Percentiles rank a stretch among this genome's conserved stretches.
Evolutionary conservation across 2,329 filamentous ascomycete species (phyloP).

Genomic region (Neoarthrinium moseri): DNA sequence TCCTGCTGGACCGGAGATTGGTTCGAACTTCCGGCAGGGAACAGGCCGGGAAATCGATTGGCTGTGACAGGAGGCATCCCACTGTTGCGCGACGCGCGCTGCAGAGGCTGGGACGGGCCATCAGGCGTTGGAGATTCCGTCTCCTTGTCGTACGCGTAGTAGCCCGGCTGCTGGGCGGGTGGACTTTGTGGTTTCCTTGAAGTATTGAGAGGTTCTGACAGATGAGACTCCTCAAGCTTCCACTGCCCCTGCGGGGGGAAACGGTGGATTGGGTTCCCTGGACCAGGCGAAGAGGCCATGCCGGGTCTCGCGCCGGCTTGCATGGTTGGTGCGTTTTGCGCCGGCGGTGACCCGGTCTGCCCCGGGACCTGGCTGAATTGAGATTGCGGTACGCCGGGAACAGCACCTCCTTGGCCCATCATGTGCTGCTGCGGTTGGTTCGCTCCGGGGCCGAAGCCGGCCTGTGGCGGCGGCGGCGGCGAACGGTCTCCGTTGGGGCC

Average conservation of each 20-base stretch:
- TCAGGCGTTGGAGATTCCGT: slow-evolving; percentile 31
- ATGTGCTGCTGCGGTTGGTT: slow-evolving; percentile 12
- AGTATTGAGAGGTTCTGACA: slow-evolving; percentile 47
- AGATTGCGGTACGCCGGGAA: slow-evolving; percentile 16
- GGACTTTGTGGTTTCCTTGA: slow-evolving; percentile 32
- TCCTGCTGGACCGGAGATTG: slow-evolving; percentile 18
- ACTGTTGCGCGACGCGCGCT: slow-evolving; percentile 21
- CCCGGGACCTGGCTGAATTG: slow-evolving; percentile 19
- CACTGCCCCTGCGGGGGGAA: slow-evolving; percentile 45
- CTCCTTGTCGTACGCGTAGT: slow-evolving; percentile 51
- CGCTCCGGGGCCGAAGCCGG: slow-evolving; percentile 8
- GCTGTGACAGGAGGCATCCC: slow-evolving; percentile 49
- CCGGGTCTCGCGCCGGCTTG: slow-evolving; percentile 11
- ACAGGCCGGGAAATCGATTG: slow-evolving; percentile 47
- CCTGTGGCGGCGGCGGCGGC: neutral
- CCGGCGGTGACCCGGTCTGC: slow-evolving; percentile 12
- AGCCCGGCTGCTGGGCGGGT: slow-evolving; percentile 27
- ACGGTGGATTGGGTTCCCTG: slow-evolving; percentile 36
- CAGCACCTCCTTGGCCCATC: slow-evolving; percentile 18
- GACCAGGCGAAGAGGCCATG: slow-evolving; percentile 14
- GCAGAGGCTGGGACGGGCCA: slow-evolving; percentile 16
- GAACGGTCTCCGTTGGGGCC: slow-evolving; percentile 2
- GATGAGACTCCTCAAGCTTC: slow-evolving; percentile 54
- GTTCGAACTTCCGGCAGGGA: slow-evolving; percentile 27
- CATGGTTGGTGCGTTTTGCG: slow-evolving; percentile 22